Evolutionary conservation across 805 yeast genomes (phyloP).

Genomic region (Ascoidea tarda): DNA sequence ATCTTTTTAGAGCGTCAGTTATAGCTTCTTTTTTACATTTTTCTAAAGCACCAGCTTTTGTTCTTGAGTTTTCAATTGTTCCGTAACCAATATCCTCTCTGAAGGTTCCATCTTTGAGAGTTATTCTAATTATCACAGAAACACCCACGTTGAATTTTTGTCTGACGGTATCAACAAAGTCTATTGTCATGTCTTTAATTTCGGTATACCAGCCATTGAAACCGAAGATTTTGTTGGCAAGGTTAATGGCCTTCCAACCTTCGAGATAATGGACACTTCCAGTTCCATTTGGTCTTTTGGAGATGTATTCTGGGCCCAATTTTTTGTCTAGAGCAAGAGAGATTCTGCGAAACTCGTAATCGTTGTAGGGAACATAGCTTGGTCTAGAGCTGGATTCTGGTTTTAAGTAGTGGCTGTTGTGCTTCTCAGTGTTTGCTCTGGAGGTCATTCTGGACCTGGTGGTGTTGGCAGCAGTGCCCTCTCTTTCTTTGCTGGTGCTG

Average conservation of each 20-base stretch:
- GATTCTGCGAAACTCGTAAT: background rate
- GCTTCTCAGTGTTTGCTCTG: no score
- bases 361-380: no score
- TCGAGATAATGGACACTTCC: slow-evolving; percentile 58
- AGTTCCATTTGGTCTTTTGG: slow-evolving; percentile 63
- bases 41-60: slow-evolving; percentile 67
- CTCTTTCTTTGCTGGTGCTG: no score
- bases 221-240: slow-evolving; percentile 75
- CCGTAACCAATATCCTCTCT: slow-evolving; percentile 84
- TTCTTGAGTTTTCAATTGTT: slow-evolving; percentile 59
- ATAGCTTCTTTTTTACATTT: slow-evolving; percentile 75
- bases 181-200: slow-evolving; percentile 48
- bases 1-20: slow-evolving; percentile 71
- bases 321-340: slow-evolving; percentile 26
- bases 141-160: slow-evolving; percentile 51
- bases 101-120: slow-evolving; percentile 61
- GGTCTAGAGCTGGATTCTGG: no score
- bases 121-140: slow-evolving; percentile 59
- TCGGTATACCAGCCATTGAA: slow-evolving; percentile 78
- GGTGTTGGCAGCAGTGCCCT: no score
- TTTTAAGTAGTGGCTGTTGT: no score
- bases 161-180: slow-evolving; percentile 51
- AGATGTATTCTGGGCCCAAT: slow-evolving; percentile 67
- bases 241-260: slow-evolving; percentile 71
- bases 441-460: no score